These are phyloP conservation scores for Phytopythium sindhum DNA, from an alignment of 352 stramenopile genomes.

Conservation along the genomic window DNA sequence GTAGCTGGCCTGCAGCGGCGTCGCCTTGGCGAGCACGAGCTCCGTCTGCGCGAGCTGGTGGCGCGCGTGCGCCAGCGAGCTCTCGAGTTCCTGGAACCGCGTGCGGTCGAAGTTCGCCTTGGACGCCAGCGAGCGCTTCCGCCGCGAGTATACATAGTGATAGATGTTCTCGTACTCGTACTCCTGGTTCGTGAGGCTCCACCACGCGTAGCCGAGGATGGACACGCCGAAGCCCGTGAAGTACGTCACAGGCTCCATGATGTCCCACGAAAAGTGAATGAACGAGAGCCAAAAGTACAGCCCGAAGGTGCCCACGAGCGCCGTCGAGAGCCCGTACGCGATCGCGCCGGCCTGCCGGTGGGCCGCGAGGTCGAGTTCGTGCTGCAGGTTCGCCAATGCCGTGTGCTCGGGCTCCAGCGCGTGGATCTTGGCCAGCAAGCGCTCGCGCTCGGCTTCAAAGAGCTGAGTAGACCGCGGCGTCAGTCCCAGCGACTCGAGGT, in stretches of 20 bases:
- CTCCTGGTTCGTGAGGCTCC: conserved; percentile 82
- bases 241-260: conserved; percentile 90
- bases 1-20: conserved; percentile 65
- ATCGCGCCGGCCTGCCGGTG: conserved; percentile 59
- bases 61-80: conserved; percentile 31
- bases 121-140: conserved; percentile 48
- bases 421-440: conserved; percentile 63
- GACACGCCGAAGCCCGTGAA: conserved; percentile 82
- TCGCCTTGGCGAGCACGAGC: conserved; percentile 60
- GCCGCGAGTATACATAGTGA: conserved; percentile 77
- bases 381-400: conserved; percentile 58
- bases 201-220: conserved; percentile 80
- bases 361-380: conserved; percentile 56
- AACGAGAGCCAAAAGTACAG: conserved; percentile 88
- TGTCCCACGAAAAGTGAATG: conserved; percentile 89
- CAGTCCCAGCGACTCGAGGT: conserved; percentile 73
- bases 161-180: conserved; percentile 89
- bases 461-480: conserved; percentile 64
- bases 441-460: conserved; percentile 61
- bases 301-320: conserved; percentile 70
- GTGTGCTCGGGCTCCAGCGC: conserved; percentile 64
- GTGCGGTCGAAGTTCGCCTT: conserved; percentile 56
- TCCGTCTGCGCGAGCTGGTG: conserved; percentile 48
- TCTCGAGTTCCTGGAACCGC: conserved; percentile 39
- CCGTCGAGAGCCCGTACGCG: conserved; percentile 48